Evolutionary conservation across 2,329 filamentous ascomycete species (phyloP).

Genomic region (Blumeria hordei): DNA sequence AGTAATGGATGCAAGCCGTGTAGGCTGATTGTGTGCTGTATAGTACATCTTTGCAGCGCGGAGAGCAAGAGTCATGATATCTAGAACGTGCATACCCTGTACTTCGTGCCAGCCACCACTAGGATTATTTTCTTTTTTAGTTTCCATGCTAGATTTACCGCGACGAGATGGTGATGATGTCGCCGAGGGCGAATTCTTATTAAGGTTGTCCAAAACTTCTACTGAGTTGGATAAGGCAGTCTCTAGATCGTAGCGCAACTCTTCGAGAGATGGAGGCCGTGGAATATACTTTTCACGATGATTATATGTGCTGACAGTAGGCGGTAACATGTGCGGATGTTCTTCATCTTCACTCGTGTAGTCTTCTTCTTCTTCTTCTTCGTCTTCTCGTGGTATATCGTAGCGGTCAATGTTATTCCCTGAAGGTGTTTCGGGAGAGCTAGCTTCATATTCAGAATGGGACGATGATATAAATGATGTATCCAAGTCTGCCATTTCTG

Average conservation of each 20-base stretch:
- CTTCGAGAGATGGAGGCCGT: constrained; percentile 59
- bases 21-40: constrained; percentile 69
- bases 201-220: constrained; percentile 38
- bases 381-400: constrained; percentile 11
- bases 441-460: constrained; percentile 23
- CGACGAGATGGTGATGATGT: constrained; percentile 4
- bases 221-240: constrained; percentile 44
- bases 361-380: constrained; percentile 22
- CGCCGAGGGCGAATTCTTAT: constrained; percentile 14
- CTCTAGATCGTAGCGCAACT: constrained; percentile 47
- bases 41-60: constrained; percentile 91
- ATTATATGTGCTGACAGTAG: constrained; percentile 89
- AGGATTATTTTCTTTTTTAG: neutral
- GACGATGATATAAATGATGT: constrained; percentile 19
- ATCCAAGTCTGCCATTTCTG: constrained; percentile 31
- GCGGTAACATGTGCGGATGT: constrained; percentile 69
- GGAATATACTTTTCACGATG: constrained; percentile 59
- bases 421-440: constrained; percentile 35
- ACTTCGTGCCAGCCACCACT: constrained; percentile 52
- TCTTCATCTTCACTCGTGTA: constrained; percentile 30
- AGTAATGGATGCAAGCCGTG: constrained; percentile 66
- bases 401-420: constrained; percentile 32
- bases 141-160: neutral
- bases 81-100: constrained; percentile 76
- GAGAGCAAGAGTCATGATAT: constrained; percentile 87